Percentiles rank a stretch among this genome's conserved stretches.
phyloP scores from a whole-genome alignment of 192 early-diverging fungal species.

The Coemansia sp. region DNA sequence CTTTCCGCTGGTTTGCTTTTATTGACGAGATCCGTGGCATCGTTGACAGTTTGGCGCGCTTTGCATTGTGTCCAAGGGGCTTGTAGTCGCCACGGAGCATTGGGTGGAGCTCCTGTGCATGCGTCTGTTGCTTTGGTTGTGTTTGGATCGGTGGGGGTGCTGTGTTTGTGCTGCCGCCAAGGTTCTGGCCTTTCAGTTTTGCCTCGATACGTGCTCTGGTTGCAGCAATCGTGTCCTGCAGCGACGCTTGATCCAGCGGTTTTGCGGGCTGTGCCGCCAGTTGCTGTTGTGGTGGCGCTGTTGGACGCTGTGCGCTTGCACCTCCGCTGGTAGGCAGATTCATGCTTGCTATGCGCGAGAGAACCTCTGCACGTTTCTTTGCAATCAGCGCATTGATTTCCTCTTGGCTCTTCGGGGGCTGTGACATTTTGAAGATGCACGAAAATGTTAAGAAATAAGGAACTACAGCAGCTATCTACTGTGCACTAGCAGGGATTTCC shows the following conservation, averaged over 20 bases:
- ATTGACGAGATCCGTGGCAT: constrained; percentile 56
- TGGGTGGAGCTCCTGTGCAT: constrained; percentile 30
- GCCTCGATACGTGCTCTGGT: constrained; percentile 40
- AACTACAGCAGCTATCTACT: too few species aligned
- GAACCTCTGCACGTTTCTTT: constrained; percentile 64
- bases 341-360: constrained; percentile 64
- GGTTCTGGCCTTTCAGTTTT: constrained; percentile 18
- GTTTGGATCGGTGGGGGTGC: constrained; percentile 7
- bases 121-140: constrained; percentile 14
- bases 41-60: constrained; percentile 30
- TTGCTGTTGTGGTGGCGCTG: not conserved
- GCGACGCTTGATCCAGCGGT: constrained; percentile 13
- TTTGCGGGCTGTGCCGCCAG: constrained; percentile 6
- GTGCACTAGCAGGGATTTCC: too few species aligned
- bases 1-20: constrained; percentile 71
- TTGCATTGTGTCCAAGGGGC: constrained; percentile 27
- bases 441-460: too few species aligned
- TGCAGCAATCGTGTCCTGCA: constrained; percentile 37
- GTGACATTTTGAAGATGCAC: constrained; percentile 1
- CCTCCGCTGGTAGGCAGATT: constrained; percentile 27
- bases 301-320: not conserved
- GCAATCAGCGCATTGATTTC: constrained; percentile 48
- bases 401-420: constrained; percentile 5
- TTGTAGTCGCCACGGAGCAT: constrained; percentile 51
- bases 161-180: not conserved